Percentiles rank a stretch among this genome's conserved stretches.
Conservation (phyloP, 495 filamentous ascomycete species). For the Annulohypoxylon moriforme region DNA sequence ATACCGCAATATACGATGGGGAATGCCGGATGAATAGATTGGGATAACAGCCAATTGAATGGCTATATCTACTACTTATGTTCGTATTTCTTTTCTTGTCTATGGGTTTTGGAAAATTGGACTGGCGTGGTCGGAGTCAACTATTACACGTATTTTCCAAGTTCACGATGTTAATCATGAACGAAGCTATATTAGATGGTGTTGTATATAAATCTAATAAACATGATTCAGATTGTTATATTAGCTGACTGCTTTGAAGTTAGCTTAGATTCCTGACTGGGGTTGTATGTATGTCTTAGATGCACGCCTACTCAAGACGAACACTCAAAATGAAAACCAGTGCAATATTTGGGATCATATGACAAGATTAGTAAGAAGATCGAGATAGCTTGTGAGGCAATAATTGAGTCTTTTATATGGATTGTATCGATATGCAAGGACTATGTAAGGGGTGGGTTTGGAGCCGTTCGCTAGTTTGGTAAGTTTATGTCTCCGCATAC, state of each 20-base stretch:
- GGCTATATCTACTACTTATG: not conserved
- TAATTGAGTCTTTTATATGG: constrained; percentile 4
- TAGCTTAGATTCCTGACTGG: not conserved
- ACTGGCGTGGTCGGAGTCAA: constrained; percentile 5
- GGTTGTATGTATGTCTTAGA: not conserved
- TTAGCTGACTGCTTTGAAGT: not conserved
- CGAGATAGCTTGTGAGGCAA: not conserved
- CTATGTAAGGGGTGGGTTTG: not conserved
- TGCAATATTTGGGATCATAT: not conserved
- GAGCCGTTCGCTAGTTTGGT: not conserved
- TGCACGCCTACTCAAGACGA: not conserved
- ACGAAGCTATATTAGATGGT: not conserved
- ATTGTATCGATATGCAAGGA: constrained; percentile 9
- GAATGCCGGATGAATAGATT: constrained; percentile 54
- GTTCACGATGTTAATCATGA: not conserved
- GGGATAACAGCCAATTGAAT: not conserved
- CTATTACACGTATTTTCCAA: not conserved
- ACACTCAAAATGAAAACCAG: not conserved
- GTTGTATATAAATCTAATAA: not conserved
- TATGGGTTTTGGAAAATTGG: constrained; percentile 23
- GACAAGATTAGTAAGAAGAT: not conserved
- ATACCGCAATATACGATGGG: constrained; percentile 74
- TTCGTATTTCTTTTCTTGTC: constrained; percentile 5
- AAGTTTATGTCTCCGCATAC: constrained; percentile 70
- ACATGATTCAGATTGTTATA: constrained; percentile 8